These are phyloP conservation scores for Solanum piurae DNA, from an alignment of 257 asterid species.

Conservation along the genomic window DNA sequence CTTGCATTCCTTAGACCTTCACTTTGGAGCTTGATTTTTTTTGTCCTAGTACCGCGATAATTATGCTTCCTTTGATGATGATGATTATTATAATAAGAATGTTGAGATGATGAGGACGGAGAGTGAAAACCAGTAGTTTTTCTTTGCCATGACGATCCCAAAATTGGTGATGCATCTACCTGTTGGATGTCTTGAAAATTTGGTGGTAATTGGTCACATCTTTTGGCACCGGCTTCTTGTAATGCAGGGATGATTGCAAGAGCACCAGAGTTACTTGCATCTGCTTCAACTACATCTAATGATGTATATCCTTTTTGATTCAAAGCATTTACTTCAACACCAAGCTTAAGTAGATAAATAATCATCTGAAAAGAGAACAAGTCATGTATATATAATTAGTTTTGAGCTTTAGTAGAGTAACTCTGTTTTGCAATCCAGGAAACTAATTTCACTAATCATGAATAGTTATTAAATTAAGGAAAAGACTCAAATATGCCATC, in stretches of 20 bases:
- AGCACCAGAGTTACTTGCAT: constrained; percentile 33
- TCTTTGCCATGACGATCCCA: background rate
- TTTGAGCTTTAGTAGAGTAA: background rate
- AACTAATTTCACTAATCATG: background rate
- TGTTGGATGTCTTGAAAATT: constrained; percentile 4
- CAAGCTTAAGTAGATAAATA: constrained; percentile 25
- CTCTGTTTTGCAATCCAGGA: background rate
- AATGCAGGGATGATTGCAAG: constrained; percentile 35
- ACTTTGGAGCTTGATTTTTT: constrained; percentile 28
- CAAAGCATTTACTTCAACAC: constrained; percentile 29
- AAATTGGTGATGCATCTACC: background rate
- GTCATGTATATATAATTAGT: background rate
- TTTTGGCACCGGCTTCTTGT: constrained; percentile 29
- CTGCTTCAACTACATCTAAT: constrained; percentile 37
- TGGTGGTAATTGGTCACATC: constrained; percentile 32
- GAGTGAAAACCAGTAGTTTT: background rate
- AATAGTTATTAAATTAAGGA: too few species aligned
- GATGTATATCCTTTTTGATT: constrained; percentile 35
- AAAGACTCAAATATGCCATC: too few species aligned
- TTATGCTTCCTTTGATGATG: constrained; percentile 1
- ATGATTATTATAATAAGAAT: background rate
- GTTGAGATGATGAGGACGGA: constrained; percentile 3
- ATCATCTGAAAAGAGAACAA: constrained; percentile 22
- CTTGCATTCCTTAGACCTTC: constrained; percentile 39
- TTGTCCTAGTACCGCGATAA: constrained; percentile 5